A percentile compares a stretch with the other conserved stretches of the same genome.
Evolutionary conservation across 495 filamentous ascomycete species (phyloP).

Genomic region (Aspergillus saccharolyticus): DNA sequence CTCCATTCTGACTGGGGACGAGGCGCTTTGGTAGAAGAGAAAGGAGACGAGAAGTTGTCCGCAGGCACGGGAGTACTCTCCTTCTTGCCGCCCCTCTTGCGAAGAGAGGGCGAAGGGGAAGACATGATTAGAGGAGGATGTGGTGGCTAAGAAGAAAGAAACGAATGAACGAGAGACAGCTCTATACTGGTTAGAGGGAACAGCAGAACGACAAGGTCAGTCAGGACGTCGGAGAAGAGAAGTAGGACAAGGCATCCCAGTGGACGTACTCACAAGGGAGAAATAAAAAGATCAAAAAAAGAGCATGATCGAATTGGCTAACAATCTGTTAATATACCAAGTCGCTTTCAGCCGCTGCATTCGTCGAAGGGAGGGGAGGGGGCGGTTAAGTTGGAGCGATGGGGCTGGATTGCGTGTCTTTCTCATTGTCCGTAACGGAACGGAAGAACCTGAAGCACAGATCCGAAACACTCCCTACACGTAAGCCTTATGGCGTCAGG

Average conservation of each 20-base stretch:
- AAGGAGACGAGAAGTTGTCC: conserved; percentile 25
- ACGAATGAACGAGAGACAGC: conserved; percentile 35
- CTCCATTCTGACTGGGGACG: conserved; percentile 61
- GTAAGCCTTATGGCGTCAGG: not conserved
- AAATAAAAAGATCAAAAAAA: conserved; percentile 10
- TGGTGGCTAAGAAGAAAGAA: conserved; percentile 12
- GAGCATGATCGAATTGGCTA: conserved; percentile 15
- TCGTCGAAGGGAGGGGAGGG: not conserved
- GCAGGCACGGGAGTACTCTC: conserved; percentile 30
- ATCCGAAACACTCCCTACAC: conserved; percentile 8
- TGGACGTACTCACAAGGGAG: conserved; percentile 4
- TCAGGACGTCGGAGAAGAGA: not conserved
- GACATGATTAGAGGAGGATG: conserved; percentile 28
- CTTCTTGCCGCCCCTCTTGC: conserved; percentile 49
- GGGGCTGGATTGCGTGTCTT: conserved; percentile 25
- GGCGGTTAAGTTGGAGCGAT: conserved; percentile 1
- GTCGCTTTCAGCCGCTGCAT: not conserved
- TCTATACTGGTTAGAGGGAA: conserved; percentile 10
- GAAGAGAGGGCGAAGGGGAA: conserved; percentile 41
- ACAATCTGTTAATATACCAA: conserved; percentile 1
- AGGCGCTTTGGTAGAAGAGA: conserved; percentile 12
- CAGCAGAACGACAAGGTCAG: not conserved
- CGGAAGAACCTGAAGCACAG: conserved; percentile 16
- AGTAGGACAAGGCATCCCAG: conserved; percentile 1
- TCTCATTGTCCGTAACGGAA: conserved; percentile 16